Evolutionary conservation across 1,139 yeast species (phyloP).

Genomic region (Wickerhamomyces sp.): DNA sequence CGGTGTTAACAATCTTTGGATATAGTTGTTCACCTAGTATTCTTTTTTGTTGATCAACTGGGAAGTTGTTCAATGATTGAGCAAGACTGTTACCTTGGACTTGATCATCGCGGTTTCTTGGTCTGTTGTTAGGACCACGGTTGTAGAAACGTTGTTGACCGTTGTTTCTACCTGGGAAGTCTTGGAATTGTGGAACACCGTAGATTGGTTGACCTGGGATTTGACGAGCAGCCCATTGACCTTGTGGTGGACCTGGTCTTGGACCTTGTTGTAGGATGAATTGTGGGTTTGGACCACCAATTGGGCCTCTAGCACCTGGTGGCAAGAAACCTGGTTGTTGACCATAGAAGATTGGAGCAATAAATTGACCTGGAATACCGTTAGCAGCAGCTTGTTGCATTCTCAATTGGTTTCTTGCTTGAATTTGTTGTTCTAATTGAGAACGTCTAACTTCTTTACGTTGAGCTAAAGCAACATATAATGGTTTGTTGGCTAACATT

Average conservation of each 20-base stretch:
- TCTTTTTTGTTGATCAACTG: constrained; percentile 93
- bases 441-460: constrained; percentile 97
- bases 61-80: constrained; percentile 57
- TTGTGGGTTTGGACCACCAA: constrained; percentile 87
- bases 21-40: constrained; percentile 96
- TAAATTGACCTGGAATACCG: constrained; percentile 93
- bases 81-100: constrained; percentile 28
- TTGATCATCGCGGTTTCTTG: constrained; percentile 24
- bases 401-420: constrained; percentile 98
- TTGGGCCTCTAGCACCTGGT: constrained; percentile 80
- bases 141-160: constrained; percentile 22
- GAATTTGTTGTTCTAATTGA: constrained; percentile 96
- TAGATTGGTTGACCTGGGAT: constrained; percentile 85
- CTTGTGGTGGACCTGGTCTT: constrained; percentile 57
- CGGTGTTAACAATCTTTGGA: constrained; percentile 89
- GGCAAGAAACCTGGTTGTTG: constrained; percentile 84
- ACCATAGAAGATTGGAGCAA: constrained; percentile 88
- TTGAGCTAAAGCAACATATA: constrained; percentile 98
- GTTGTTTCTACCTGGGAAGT: constrained; percentile 42
- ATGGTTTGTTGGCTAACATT: constrained; percentile 92
- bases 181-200: constrained; percentile 79
- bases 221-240: constrained; percentile 59
- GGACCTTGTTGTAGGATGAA: constrained; percentile 69
- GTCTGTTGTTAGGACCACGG: constrained; percentile 26
- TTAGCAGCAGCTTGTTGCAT: constrained; percentile 84